Conservation (phyloP, 352 stramenopile genomes). For the Peronospora tabacina region DNA sequence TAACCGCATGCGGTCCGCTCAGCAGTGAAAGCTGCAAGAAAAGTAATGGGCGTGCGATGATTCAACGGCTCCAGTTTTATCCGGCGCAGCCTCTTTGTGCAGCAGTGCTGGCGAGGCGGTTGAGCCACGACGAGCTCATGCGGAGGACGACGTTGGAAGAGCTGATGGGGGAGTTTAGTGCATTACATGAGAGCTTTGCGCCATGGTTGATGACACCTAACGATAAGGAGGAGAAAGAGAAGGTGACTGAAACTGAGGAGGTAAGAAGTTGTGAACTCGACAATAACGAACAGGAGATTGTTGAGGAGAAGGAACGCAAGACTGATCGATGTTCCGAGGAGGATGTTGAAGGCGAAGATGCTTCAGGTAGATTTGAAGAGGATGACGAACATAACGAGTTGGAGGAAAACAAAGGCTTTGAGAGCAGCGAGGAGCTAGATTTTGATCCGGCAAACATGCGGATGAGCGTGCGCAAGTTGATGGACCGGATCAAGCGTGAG, state of each 20-base stretch:
- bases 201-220: constrained; percentile 6
- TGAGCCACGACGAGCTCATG: constrained; percentile 23
- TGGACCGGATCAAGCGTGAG: constrained; percentile 44
- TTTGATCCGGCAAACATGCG: constrained; percentile 39
- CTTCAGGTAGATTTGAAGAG: not conserved
- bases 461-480: constrained; percentile 41
- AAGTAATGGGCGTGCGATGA: constrained; percentile 4
- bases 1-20: constrained; percentile 25
- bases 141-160: constrained; percentile 18
- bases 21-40: constrained; percentile 2
- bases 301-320: constrained; percentile 31
- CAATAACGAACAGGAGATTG: constrained; percentile 31
- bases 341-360: constrained; percentile 1
- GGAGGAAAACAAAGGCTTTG: constrained; percentile 3
- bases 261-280: constrained; percentile 12
- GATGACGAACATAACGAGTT: not conserved
- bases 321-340: constrained; percentile 11
- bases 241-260: constrained; percentile 15
- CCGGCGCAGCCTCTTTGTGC: constrained; percentile 20
- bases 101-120: constrained; percentile 21
- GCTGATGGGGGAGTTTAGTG: constrained; percentile 20
- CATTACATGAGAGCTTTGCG: constrained; percentile 29
- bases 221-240: constrained; percentile 20
- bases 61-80: constrained; percentile 34
- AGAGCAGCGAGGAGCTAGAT: constrained; percentile 23